Conservation (phyloP, 768 basidiomycete genomes). For the Amanita subjunquillea region DNA sequence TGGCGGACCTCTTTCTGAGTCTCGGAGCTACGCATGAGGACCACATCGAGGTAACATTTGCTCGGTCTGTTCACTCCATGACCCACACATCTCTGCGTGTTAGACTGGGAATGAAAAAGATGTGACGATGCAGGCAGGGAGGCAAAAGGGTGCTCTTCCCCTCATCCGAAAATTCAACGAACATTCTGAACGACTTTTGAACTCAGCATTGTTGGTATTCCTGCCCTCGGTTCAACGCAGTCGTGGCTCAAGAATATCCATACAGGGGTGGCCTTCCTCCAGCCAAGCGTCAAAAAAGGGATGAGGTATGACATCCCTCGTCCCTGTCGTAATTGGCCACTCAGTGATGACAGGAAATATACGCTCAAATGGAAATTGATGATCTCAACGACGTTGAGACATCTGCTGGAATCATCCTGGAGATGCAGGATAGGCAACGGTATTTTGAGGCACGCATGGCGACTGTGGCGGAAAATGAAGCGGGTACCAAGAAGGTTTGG, state of each 20-base stretch:
- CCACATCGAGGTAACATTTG: conserved; percentile 64
- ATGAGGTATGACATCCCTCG: conserved; percentile 24
- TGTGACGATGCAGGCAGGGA: conserved; percentile 91
- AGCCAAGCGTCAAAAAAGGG: conserved; percentile 49
- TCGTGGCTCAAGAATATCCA: conserved; percentile 3
- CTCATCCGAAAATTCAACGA: conserved; percentile 97
- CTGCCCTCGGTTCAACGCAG: not conserved
- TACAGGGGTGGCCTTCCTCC: conserved; percentile 45
- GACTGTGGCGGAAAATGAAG: conserved; percentile 18
- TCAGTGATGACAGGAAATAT: conserved; percentile 20
- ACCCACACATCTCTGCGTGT: conserved; percentile 2
- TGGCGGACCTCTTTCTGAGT: conserved; percentile 72
- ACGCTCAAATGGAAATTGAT: conserved; percentile 65
- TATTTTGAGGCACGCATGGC: conserved; percentile 67
- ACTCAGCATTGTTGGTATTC: conserved; percentile 54
- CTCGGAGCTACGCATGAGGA: conserved; percentile 86
- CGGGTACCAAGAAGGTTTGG: conserved; percentile 18
- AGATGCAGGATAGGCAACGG: conserved; percentile 79
- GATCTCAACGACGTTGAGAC: conserved; percentile 69
- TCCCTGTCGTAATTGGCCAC: not conserved
- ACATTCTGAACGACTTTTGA: conserved; percentile 84
- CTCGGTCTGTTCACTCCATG: not conserved
- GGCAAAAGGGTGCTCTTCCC: conserved; percentile 79
- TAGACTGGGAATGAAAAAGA: conserved; percentile 88
- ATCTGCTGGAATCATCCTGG: conserved; percentile 62